Evolutionary conservation across 2,329 filamentous ascomycete genomes (phyloP), one percentile per base, ranked within the genome.

Genomic region (Fusarium guadeloupense): DNA sequence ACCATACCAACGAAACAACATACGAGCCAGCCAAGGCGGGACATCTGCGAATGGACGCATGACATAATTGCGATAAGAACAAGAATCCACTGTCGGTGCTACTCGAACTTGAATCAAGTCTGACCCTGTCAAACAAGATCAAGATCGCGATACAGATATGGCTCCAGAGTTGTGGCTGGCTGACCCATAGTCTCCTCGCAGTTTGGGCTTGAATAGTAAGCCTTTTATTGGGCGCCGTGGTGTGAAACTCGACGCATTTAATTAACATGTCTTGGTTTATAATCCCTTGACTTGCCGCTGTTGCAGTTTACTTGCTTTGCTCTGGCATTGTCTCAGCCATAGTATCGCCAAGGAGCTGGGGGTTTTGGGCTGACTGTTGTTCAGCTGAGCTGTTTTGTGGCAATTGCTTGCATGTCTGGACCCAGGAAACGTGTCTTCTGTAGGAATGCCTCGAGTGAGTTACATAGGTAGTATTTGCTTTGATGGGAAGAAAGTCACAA

Each of bases 121-220:
- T 40, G 33, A 12, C 31, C 26, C 54, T 44, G 30, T 33, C 28
- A n/a, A 41, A 23, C 30, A 28, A 21, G 17, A 57, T 52, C 39
- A n/a, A n/a, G n/a, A n/a, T 58, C 30, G n/a, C n/a, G n/a, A n/a
- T n/a, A n/a, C n/a, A n/a, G 25, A 48, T 42, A 43, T 12, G 9
- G 20, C 46, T 16, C n/a, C 19, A 13, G 12, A 30, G 55, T 14
- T 38, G 50, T 64, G 61, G 51, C 51, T 65, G 61, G 26, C 56
- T 64, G 61, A 58, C 33, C 47, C 30, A 37, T 20, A 26, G 40
- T 38, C 44, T 40, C n/a, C n/a, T n/a, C 23, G 23, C 6, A 26
- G 25, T 26, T 26, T 26, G 25, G 30, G 25, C 26, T 9, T 35
- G 16, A 17, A 35, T 14, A 28, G 34, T 14, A 23, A 21, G 10